Evolutionary conservation across 2,329 filamentous ascomycete species (phyloP).

Genomic region (Dothidotthia symphoricarpi): DNA sequence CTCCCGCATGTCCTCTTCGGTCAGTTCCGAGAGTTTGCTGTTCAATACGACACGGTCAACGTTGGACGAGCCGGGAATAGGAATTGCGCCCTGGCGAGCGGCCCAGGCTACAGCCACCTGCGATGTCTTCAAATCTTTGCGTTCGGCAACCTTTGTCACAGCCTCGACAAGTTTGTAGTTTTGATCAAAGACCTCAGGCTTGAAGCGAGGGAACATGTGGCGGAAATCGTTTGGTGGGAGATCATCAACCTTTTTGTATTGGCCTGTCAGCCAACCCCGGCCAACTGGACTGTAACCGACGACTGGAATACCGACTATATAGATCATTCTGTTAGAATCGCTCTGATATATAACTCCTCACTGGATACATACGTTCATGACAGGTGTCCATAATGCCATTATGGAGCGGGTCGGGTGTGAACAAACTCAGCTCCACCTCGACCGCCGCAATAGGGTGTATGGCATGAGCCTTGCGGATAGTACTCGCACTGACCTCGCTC

Average conservation of each 20-base stretch:
- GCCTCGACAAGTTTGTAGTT: constrained; percentile 62
- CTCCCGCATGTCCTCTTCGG: constrained; percentile 27
- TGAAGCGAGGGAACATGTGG: constrained; percentile 56
- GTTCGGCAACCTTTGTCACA: constrained; percentile 58
- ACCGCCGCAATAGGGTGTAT: constrained; percentile 55
- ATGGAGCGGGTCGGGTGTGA: constrained; percentile 51
- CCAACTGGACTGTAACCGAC: constrained; percentile 65
- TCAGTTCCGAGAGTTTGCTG: constrained; percentile 51
- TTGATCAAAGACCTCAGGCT: constrained; percentile 57
- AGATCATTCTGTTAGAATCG: background rate
- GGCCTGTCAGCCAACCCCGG: constrained; percentile 48
- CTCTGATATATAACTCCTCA: too few species aligned
- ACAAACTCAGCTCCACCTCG: constrained; percentile 58
- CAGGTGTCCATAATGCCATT: constrained; percentile 56
- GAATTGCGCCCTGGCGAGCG: constrained; percentile 54
- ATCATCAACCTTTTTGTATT: constrained; percentile 43
- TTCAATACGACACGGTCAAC: constrained; percentile 58
- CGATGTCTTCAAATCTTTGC: constrained; percentile 56
- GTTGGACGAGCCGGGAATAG: constrained; percentile 62
- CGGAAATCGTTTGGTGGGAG: constrained; percentile 53
- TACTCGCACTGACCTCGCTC: constrained; percentile 42
- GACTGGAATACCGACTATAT: constrained; percentile 58
- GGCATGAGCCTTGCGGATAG: constrained; percentile 46
- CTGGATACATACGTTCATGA: too few species aligned
- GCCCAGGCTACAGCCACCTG: constrained; percentile 67